A percentile compares a stretch with the other conserved stretches of the same genome.
phyloP scores from a whole-genome alignment of 2,329 filamentous ascomycete genomes.

The Colletotrichum cordylinicola region DNA sequence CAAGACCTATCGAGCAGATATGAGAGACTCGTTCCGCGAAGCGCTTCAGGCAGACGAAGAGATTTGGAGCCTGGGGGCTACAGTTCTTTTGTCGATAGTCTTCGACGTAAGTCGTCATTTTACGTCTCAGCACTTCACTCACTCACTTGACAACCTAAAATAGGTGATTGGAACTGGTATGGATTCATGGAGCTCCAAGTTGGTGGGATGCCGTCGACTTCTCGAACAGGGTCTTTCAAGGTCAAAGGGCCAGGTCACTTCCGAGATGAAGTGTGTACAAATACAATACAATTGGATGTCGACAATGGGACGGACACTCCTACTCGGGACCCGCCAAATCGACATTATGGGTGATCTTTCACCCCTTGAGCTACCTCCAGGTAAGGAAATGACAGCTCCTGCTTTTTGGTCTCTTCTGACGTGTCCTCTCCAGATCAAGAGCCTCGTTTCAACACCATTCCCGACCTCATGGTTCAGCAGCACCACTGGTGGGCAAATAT shows the following conservation, averaged over 20 bases:
- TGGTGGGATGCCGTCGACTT: background rate
- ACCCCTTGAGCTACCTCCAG: background rate
- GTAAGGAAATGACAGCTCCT: background rate
- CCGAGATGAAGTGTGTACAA: background rate
- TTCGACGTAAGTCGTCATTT: background rate
- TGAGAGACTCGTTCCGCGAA: background rate
- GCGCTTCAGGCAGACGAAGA: background rate
- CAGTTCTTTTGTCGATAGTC: background rate
- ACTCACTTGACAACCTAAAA: fast-evolving
- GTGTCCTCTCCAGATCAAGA: background rate
- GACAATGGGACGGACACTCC: background rate
- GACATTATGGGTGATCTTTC: background rate
- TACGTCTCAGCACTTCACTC: background rate
- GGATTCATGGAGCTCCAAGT: background rate
- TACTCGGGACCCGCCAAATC: background rate
- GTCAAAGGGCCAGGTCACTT: background rate
- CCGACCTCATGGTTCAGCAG: background rate
- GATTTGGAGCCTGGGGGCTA: background rate
- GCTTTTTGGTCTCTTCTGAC: background rate
- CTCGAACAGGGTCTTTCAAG: background rate
- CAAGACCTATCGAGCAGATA: background rate
- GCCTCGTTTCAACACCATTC: background rate
- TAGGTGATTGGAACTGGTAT: background rate
- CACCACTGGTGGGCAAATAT: background rate
- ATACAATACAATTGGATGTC: background rate